Conservation (phyloP, 192 early-diverging fungal genomes). For the Mortierella hygrophila region DNA sequence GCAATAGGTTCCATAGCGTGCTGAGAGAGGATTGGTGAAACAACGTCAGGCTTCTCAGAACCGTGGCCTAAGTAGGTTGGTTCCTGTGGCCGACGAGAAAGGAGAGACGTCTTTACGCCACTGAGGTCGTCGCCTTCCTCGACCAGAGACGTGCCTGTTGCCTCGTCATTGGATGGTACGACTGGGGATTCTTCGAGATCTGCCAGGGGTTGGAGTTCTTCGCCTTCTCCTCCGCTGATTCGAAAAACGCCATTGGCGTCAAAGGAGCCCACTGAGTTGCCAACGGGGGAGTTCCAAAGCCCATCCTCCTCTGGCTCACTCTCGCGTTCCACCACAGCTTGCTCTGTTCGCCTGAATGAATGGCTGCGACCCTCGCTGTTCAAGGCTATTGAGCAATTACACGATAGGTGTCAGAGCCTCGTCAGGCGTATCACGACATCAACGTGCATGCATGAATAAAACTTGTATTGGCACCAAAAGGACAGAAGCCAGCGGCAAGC, state of each 20-base stretch:
- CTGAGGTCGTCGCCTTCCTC: background rate
- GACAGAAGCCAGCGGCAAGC: background rate
- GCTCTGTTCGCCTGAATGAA: constrained; percentile 49
- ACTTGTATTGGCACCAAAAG: background rate
- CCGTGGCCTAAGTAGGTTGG: constrained; percentile 15
- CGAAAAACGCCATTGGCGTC: constrained; percentile 78
- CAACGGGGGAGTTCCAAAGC: constrained; percentile 66
- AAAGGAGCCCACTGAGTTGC: constrained; percentile 75
- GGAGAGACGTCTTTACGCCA: background rate
- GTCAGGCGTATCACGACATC: background rate
- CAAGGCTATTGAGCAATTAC: constrained; percentile 28
- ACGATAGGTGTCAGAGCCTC: background rate
- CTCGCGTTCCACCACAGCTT: constrained; percentile 34
- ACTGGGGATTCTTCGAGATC: constrained; percentile 32
- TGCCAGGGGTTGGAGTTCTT: constrained; percentile 53
- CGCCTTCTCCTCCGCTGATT: constrained; percentile 60
- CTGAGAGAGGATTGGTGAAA: constrained; percentile 11
- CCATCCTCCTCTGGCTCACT: constrained; percentile 55
- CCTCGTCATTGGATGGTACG: background rate
- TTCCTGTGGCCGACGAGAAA: constrained; percentile 11
- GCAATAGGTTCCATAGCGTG: background rate
- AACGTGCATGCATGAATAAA: background rate
- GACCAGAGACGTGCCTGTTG: background rate
- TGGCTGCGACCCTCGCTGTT: constrained; percentile 44
- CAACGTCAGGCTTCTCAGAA: constrained; percentile 13